These are phyloP conservation scores for Micractinium sp. DNA, from an alignment of 139 green algal species.

Conservation along the genomic window DNA sequence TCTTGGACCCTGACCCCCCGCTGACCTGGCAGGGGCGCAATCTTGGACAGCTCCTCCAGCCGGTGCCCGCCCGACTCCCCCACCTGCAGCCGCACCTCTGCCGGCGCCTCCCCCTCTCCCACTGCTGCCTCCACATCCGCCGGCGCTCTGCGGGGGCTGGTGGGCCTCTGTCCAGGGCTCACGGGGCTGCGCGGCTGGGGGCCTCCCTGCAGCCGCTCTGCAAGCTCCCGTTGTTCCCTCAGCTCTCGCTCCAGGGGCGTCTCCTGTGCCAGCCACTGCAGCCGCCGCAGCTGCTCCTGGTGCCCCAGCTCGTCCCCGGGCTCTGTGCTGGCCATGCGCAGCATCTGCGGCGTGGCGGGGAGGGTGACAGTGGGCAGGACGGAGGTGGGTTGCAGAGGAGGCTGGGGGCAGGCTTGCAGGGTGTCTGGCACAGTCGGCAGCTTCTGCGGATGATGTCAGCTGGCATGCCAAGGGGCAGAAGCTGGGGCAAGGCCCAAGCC, in stretches of 20 bases:
- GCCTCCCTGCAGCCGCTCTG: no score
- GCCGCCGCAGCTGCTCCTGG: background rate
- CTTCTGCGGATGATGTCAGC: no score
- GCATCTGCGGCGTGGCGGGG: background rate
- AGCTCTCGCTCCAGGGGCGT: background rate
- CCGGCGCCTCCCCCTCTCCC: background rate
- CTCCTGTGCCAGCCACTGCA: background rate
- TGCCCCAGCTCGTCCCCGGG: background rate
- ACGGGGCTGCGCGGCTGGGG: no score
- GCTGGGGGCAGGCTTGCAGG: background rate
- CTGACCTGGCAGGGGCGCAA: slow-evolving; percentile 13
- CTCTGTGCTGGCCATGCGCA: slow-evolving; percentile 20
- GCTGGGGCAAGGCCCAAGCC: background rate
- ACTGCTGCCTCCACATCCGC: background rate
- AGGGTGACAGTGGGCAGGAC: background rate
- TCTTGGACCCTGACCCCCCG: background rate
- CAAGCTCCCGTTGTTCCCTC: background rate
- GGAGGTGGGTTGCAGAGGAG: background rate
- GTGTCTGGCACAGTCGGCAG: background rate
- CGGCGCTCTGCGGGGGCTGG: background rate
- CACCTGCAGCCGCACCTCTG: background rate
- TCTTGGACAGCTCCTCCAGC: background rate
- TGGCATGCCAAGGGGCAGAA: background rate
- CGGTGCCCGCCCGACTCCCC: background rate
- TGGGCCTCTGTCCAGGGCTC: no score